Percentiles rank a stretch among this genome's conserved stretches.
phyloP scores from a whole-genome alignment of 371 early-diverging fungal genomes.

The Apophysomyces sp. region DNA sequence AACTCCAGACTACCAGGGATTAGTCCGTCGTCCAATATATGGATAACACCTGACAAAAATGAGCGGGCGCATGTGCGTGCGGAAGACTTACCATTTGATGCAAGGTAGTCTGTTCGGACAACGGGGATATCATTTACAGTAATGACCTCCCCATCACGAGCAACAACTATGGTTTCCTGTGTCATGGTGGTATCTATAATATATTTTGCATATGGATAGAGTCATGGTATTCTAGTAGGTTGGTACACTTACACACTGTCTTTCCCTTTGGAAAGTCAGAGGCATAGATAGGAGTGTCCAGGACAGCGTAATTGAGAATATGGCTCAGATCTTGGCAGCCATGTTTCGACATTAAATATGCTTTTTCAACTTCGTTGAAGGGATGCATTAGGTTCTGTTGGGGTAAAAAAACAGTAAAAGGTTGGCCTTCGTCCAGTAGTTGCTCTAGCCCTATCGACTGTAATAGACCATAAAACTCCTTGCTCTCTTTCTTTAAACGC shows the following conservation, averaged over 20 bases:
- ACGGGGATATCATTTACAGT: not conserved
- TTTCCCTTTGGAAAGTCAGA: not conserved
- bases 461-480: conserved; percentile 4
- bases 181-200: conserved; percentile 12
- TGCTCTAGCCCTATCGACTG: conserved; percentile 5
- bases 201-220: no score
- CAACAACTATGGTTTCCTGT: conserved; percentile 25
- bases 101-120: conserved; percentile 26
- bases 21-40: conserved; percentile 9
- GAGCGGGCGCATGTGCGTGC: not conserved
- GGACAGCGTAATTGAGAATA: not conserved
- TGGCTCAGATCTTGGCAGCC: conserved; percentile 33
- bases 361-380: conserved; percentile 37
- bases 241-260: not conserved
- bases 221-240: not conserved
- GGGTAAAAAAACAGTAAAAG: conserved; percentile 51
- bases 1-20: conserved; percentile 9
- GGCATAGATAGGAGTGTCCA: not conserved
- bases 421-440: conserved; percentile 25
- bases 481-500: conserved; percentile 8
- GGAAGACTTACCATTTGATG: conserved; percentile 34
- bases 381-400: conserved; percentile 22
- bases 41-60: conserved; percentile 12
- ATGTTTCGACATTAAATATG: conserved; percentile 35
- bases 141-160: conserved; percentile 15